Conservation (phyloP, 139 green algal species). For the Auxenochlorella pyrenoidosa region DNA sequence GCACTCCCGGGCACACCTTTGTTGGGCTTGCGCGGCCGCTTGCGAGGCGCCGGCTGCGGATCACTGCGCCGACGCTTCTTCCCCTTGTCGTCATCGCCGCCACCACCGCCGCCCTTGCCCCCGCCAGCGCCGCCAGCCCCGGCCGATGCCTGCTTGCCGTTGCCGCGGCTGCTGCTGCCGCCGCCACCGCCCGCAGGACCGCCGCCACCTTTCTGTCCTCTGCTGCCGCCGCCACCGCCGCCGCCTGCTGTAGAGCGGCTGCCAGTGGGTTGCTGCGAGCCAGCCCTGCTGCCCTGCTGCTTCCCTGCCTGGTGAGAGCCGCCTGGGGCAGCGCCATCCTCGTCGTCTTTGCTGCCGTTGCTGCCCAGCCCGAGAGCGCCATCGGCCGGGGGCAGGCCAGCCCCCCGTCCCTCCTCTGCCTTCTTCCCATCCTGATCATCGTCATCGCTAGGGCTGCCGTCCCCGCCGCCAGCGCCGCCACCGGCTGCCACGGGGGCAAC, state of each 20-base stretch:
- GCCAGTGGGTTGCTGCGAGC: neutral
- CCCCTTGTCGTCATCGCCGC: neutral
- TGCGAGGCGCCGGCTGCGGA: neutral
- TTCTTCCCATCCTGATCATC: constrained; percentile 1
- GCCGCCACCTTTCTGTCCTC: neutral
- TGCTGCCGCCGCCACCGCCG: neutral
- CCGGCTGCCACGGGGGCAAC: neutral
- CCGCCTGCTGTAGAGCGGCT: neutral
- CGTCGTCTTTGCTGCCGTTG: neutral
- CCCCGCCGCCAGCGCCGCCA: neutral
- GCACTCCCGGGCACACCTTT: neutral
- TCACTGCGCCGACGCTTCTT: constrained; percentile 20
- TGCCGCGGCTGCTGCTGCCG: neutral
- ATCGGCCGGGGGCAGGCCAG: neutral
- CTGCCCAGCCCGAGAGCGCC: neutral
- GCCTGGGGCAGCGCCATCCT: neutral
- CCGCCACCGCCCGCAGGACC: neutral
- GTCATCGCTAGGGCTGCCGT: neutral
- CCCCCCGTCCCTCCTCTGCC: neutral
- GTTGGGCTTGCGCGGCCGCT: constrained; percentile 28
- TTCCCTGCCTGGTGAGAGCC: neutral
- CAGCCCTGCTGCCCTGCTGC: neutral
- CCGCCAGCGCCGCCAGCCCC: constrained; percentile 4
- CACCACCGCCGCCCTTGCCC: neutral
- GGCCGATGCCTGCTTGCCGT: neutral